Percentiles rank a stretch among this genome's conserved stretches.
Evolutionary conservation across 1,139 yeast genomes (phyloP).

Genomic region (Debaryomyces udenii): DNA sequence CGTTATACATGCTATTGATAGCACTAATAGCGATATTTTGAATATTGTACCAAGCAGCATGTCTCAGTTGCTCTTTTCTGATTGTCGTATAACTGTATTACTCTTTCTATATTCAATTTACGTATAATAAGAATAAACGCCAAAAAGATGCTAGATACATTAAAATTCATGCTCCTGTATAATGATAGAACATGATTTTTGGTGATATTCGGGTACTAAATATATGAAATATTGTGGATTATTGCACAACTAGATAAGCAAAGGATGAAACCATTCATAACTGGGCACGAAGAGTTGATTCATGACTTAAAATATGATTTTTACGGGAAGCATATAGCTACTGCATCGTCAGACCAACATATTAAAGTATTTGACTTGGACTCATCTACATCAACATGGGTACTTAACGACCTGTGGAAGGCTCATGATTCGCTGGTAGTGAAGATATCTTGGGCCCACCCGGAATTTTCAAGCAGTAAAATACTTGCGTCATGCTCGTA

Average conservation of each 20-base stretch:
- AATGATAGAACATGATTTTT: background rate
- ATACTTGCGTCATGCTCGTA: slow-evolving; percentile 85
- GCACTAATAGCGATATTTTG: slow-evolving; percentile 19
- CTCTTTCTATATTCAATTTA: no score
- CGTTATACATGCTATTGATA: slow-evolving; percentile 24
- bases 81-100: background rate
- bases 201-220: background rate
- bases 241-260: background rate
- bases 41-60: slow-evolving; percentile 4
- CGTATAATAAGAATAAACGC: background rate
- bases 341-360: slow-evolving; percentile 91
- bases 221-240: background rate
- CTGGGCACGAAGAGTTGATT: slow-evolving; percentile 89
- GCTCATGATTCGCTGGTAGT: slow-evolving; percentile 92
- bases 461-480: slow-evolving; percentile 78
- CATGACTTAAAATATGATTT: slow-evolving; percentile 89
- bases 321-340: slow-evolving; percentile 87
- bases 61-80: background rate
- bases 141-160: background rate
- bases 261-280: slow-evolving; percentile 65
- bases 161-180: slow-evolving; percentile 5
- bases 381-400: slow-evolving; percentile 63
- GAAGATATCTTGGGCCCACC: slow-evolving; percentile 89
- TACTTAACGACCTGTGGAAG: slow-evolving; percentile 83
- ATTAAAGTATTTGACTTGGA: slow-evolving; percentile 82